phyloP scores from a whole-genome alignment of 228 moss, liverwort and hornwort species.

The Sphagnum fallax region DNA sequence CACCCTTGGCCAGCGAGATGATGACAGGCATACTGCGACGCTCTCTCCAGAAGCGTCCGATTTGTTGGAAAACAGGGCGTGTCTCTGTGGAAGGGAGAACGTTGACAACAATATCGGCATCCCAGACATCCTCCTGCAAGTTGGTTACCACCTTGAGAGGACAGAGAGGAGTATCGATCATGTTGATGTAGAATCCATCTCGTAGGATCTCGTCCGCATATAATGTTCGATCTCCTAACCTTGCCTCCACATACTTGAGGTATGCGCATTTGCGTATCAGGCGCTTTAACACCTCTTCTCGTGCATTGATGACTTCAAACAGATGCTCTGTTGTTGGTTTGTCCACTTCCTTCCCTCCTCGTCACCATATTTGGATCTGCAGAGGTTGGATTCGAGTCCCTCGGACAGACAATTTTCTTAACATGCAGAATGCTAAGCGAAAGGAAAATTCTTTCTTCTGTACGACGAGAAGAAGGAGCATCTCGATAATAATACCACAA shows the following conservation, averaged over 20 bases:
- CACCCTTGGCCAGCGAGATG: too few relatives aligned
- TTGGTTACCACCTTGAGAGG: constrained; percentile 96
- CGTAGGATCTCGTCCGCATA: constrained; percentile 90
- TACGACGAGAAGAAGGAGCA: too few relatives aligned
- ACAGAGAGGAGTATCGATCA: constrained; percentile 91
- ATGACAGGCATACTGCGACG: too few relatives aligned
- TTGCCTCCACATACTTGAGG: constrained; percentile 94
- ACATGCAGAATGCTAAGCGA: too few relatives aligned
- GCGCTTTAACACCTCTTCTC: constrained; percentile 85
- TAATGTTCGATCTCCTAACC: constrained; percentile 79
- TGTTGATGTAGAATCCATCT: constrained; percentile 95
- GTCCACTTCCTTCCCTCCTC: constrained; percentile 77
- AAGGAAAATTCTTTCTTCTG: too few relatives aligned
- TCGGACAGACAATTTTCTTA: too few relatives aligned
- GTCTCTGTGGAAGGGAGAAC: constrained; percentile 96
- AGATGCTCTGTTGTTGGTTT: constrained; percentile 66
- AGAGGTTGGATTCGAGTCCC: neutral
- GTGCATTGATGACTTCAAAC: too few relatives aligned
- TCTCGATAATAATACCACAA: too few relatives aligned
- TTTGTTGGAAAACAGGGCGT: constrained; percentile 75
- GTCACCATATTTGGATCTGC: constrained; percentile 83
- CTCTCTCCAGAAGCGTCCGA: constrained; percentile 96
- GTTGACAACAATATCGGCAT: constrained; percentile 89
- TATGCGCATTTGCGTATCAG: constrained; percentile 95
- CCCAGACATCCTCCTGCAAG: constrained; percentile 97